A percentile compares a stretch with the other conserved stretches of the same genome.
phyloP scores from a whole-genome alignment of 1,284 basidiomycete species.

The Cryptococcus depauperatus region DNA sequence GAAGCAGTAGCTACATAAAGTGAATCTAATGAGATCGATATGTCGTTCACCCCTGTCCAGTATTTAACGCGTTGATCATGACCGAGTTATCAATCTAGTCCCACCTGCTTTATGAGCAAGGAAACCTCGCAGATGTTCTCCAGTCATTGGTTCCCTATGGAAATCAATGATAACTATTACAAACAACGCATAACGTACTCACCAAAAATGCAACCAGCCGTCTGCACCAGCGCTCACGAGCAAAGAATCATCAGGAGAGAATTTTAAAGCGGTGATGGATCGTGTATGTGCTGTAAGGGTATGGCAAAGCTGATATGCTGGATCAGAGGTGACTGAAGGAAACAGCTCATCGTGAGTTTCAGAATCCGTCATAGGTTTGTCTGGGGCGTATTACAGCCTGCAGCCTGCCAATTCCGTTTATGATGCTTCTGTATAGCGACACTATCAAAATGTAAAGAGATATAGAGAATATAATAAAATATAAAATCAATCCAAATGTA shows the following conservation, averaged over 20 bases:
- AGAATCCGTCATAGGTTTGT: too few relatives aligned
- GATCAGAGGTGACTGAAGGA: too few relatives aligned
- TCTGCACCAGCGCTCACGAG: slow-evolving; percentile 47
- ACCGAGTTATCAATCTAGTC: slow-evolving; percentile 3
- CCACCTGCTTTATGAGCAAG: slow-evolving; percentile 30
- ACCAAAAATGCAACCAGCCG: slow-evolving; percentile 41
- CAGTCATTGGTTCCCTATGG: slow-evolving; percentile 27
- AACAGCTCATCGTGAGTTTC: too few relatives aligned
- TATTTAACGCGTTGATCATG: neutral
- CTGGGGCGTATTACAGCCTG: too few relatives aligned
- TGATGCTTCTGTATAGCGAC: too few relatives aligned
- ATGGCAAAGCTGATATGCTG: too few relatives aligned
- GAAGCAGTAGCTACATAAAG: slow-evolving; percentile 78
- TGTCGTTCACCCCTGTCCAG: slow-evolving; percentile 66
- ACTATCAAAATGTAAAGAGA: too few relatives aligned
- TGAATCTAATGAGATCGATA: slow-evolving; percentile 76
- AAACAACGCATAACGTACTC: slow-evolving; percentile 1
- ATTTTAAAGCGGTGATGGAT: slow-evolving; percentile 44
- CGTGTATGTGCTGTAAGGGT: slow-evolving; percentile 45
- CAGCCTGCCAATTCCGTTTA: too few relatives aligned
- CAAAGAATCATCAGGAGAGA: slow-evolving; percentile 46
- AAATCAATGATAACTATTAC: neutral
- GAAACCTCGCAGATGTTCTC: slow-evolving; percentile 23
- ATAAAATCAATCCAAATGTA: too few relatives aligned
- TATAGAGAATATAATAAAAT: too few relatives aligned